Conservation (phyloP, 805 yeast species). For the Ogataea nonfermentans region DNA sequence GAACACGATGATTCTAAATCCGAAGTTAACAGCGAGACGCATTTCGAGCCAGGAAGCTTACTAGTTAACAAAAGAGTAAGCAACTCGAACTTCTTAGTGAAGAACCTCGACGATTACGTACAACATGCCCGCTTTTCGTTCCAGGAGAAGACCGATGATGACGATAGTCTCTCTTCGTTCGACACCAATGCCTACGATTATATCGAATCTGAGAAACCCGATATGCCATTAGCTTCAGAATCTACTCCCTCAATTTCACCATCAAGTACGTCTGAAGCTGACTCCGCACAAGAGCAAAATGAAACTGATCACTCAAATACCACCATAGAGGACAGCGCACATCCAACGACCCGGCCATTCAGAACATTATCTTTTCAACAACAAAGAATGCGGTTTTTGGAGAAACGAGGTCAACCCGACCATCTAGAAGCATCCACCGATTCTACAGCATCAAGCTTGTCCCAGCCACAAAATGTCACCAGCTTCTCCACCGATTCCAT, state of each 20-base stretch:
- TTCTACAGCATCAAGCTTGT: slow-evolving; percentile 4
- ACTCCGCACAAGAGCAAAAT: slow-evolving; percentile 3
- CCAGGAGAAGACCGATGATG: slow-evolving; percentile 9
- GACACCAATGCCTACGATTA: slow-evolving; percentile 8
- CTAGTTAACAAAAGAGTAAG: slow-evolving; percentile 29
- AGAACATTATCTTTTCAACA: slow-evolving; percentile 22
- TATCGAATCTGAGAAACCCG: not conserved
- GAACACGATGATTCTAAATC: slow-evolving; percentile 37
- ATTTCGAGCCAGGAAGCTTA: slow-evolving; percentile 29
- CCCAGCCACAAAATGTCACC: slow-evolving; percentile 2
- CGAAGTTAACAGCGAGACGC: slow-evolving; percentile 43
- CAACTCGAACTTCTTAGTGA: slow-evolving; percentile 32
- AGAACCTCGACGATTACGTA: slow-evolving; percentile 33
- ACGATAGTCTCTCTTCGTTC: slow-evolving; percentile 7
- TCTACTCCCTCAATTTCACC: slow-evolving; percentile 32
- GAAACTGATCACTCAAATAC: slow-evolving; percentile 9
- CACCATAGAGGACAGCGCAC: slow-evolving; percentile 4
- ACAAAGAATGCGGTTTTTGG: slow-evolving; percentile 21
- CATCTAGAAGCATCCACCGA: slow-evolving; percentile 5
- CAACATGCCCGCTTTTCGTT: slow-evolving; percentile 19
- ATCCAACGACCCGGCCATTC: slow-evolving; percentile 8
- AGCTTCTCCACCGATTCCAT: slow-evolving; percentile 23
- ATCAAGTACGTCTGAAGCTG: slow-evolving; percentile 18
- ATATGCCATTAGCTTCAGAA: slow-evolving; percentile 10
- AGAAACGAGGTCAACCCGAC: slow-evolving; percentile 4